phyloP scores from a whole-genome alignment of 2,329 filamentous ascomycete genomes.

The Fusarium haematococcum region DNA sequence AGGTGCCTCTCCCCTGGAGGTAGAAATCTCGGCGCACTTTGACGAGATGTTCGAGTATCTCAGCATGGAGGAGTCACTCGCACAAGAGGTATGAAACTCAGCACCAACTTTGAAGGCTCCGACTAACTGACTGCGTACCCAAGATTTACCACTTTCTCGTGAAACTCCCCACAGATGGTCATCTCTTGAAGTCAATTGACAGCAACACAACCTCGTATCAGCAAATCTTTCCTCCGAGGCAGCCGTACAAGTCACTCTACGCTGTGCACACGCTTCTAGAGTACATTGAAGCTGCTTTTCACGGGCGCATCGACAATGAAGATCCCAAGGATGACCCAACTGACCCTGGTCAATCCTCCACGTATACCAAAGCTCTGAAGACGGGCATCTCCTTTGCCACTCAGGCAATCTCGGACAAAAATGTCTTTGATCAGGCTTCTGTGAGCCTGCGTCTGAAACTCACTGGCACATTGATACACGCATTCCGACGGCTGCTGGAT shows the following conservation, averaged over 20 bases:
- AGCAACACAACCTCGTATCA: slow-evolving; percentile 63
- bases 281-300: slow-evolving; percentile 64
- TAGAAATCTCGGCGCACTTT: slow-evolving; percentile 85
- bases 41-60: slow-evolving; percentile 86
- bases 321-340: not conserved
- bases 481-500: slow-evolving; percentile 44
- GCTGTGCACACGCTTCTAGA: slow-evolving; percentile 74
- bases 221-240: slow-evolving; percentile 75
- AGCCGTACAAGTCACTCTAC: slow-evolving; percentile 81
- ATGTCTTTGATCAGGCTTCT: slow-evolving; percentile 58
- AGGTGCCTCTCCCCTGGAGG: slow-evolving; percentile 74
- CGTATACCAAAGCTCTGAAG: slow-evolving; percentile 51
- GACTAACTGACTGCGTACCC: slow-evolving; percentile 31
- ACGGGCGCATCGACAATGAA: slow-evolving; percentile 26
- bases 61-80: slow-evolving; percentile 76
- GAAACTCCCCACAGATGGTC: slow-evolving; percentile 75
- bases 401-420: slow-evolving; percentile 69
- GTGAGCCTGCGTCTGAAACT: slow-evolving; percentile 43
- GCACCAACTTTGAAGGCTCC: not conserved
- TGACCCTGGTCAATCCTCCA: slow-evolving; percentile 33
- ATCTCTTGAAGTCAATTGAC: slow-evolving; percentile 70
- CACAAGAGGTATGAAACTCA: slow-evolving; percentile 67
- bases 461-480: slow-evolving; percentile 44
- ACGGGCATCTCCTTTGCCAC: slow-evolving; percentile 67
- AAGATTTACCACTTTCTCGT: slow-evolving; percentile 78